Evolutionary conservation across 345 rosid species (phyloP).

Genomic region (Gossypium longicalyx): DNA sequence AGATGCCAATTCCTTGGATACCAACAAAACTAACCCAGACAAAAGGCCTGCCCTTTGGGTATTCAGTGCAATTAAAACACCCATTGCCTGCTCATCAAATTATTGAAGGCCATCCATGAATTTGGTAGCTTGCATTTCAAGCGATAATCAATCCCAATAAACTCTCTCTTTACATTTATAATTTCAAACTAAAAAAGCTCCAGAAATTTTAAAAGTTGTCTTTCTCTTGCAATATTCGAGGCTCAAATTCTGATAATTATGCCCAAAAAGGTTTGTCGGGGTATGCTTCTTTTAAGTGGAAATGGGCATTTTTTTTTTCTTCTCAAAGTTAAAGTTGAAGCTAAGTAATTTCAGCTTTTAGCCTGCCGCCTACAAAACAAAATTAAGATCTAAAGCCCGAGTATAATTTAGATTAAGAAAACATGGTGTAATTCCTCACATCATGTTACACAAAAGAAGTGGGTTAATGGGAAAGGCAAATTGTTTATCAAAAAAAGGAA

Average conservation of each 20-base stretch:
- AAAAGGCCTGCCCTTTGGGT: slow-evolving; percentile 27
- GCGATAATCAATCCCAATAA: neutral
- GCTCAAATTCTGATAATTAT: slow-evolving; percentile 3
- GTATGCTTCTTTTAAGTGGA: neutral
- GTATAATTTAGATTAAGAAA: too few relatives aligned
- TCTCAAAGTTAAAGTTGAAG: slow-evolving; percentile 13
- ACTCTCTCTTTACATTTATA: too few relatives aligned
- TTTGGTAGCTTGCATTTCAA: slow-evolving; percentile 13
- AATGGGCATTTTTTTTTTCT: neutral
- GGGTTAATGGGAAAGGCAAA: too few relatives aligned
- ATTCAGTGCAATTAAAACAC: slow-evolving; percentile 28
- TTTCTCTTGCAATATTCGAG: neutral
- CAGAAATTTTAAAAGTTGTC: neutral
- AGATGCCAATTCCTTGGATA: slow-evolving; percentile 20
- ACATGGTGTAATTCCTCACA: too few relatives aligned
- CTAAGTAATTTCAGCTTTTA: neutral
- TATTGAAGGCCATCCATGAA: neutral
- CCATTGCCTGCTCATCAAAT: slow-evolving; percentile 5
- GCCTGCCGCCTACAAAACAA: slow-evolving; percentile 4
- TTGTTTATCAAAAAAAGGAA: too few relatives aligned
- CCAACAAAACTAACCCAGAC: slow-evolving; percentile 36
- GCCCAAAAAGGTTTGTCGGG: neutral
- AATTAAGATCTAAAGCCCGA: neutral
- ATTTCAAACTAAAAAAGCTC: neutral
- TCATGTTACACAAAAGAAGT: too few relatives aligned